Evolutionary conservation across 768 basidiomycete genomes (phyloP).

Genomic region (Porphyrellus cyaneotinctus): DNA sequence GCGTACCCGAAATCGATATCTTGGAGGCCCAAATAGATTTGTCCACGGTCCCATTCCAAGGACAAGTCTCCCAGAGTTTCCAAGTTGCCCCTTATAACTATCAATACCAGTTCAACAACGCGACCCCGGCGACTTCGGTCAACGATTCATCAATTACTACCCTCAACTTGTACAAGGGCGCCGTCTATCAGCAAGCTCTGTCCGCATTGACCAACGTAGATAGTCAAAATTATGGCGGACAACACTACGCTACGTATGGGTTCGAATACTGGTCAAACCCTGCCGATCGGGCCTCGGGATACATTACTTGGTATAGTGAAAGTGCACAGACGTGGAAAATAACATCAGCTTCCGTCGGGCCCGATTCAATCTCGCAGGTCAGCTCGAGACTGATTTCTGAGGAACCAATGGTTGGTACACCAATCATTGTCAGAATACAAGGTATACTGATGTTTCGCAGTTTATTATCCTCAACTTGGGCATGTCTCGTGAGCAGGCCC

Average conservation of each 20-base stretch:
- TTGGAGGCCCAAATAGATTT: slow-evolving; percentile 77
- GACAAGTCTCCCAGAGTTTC: slow-evolving; percentile 74
- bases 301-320: slow-evolving; percentile 79
- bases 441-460: slow-evolving; percentile 35
- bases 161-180: slow-evolving; percentile 69
- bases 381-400: slow-evolving; percentile 69
- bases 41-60: slow-evolving; percentile 42
- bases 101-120: slow-evolving; percentile 57
- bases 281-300: slow-evolving; percentile 59
- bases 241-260: slow-evolving; percentile 58
- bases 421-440: not conserved
- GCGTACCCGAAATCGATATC: slow-evolving; percentile 91
- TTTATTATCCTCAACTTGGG: slow-evolving; percentile 85
- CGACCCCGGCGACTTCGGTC: slow-evolving; percentile 48
- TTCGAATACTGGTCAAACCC: slow-evolving; percentile 82
- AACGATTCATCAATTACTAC: slow-evolving; percentile 47
- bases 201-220: slow-evolving; percentile 60
- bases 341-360: slow-evolving; percentile 58
- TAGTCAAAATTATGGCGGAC: slow-evolving; percentile 51
- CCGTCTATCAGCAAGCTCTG: slow-evolving; percentile 68
- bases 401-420: slow-evolving; percentile 81
- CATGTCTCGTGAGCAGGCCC: slow-evolving; percentile 50
- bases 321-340: slow-evolving; percentile 69
- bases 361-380: slow-evolving; percentile 57
- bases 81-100: slow-evolving; percentile 80